Evolutionary conservation across 805 yeast genomes (phyloP), one percentile per base, ranked within the genome.

Genomic region (Metschnikowia noctiluminum): DNA sequence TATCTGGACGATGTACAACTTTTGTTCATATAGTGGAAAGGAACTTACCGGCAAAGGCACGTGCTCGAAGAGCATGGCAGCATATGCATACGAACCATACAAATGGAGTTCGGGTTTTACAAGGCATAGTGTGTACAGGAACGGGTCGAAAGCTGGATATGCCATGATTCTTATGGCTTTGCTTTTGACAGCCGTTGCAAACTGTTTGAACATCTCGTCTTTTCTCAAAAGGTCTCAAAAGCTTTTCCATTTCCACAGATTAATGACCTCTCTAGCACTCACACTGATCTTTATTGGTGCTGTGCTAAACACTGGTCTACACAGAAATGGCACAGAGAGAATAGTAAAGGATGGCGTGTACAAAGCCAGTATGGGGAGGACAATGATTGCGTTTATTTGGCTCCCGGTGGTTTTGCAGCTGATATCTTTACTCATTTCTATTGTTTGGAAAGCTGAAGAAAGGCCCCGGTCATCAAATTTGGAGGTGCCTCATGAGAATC

Each of bases 331-430:
- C 2, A 38, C 38, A 27, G 37, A 39, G 31, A 42, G 43, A 15
- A 38, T 51, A 35, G 47, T 28, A 12, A 44, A 32, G 13, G 54
- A 45, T 39, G 52, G 52, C 9, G 45, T 45, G 14, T 51, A 51
- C 48, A 37, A 30, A 26, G 52, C 50, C 10, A 28, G 35, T 2
- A 35, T 51, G 48, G 54, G 54, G 2, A 51, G 35, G 35, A 45
- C 52, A 34, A 48, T 51, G 50, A 45, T 48, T 13, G 50, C 54
- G 3, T 51, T 51, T 12, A 36, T 51, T 2, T 51, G 54, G 52
- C 42, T 48, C 13, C 52, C 50, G 2, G 47, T 48, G 27, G 42
- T 45, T 12, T 43, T 51, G 14, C 48, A 48, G 34, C 48, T 45
- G 3, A 43, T 35, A 1, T 28, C 52, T 7, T 30, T 51, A 2